These are phyloP conservation scores for Penicillium verhagenii DNA, from an alignment of 495 filamentous ascomycete genomes.

Conservation along the genomic window DNA sequence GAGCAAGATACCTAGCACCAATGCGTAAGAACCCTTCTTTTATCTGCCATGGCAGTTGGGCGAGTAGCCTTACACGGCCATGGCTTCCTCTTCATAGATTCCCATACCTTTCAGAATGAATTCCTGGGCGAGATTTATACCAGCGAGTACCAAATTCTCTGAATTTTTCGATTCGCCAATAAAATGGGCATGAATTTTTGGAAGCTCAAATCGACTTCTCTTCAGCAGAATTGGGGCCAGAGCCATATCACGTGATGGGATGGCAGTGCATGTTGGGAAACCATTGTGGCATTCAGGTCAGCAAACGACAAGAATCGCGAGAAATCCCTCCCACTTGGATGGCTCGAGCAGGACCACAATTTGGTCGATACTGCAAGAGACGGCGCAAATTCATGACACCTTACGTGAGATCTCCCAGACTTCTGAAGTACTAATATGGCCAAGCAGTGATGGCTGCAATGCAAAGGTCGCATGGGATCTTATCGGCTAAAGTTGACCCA, in stretches of 20 bases:
- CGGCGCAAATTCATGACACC: background rate
- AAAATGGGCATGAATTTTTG: background rate
- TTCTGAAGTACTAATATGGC: background rate
- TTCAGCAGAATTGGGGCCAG: background rate
- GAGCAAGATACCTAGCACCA: background rate
- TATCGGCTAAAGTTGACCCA: background rate
- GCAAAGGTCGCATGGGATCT: background rate
- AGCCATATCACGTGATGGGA: background rate
- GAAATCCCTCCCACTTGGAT: background rate
- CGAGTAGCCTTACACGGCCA: background rate
- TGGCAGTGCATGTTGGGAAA: background rate
- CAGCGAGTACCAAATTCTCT: background rate
- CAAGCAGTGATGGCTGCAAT: background rate
- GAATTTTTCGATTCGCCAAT: background rate
- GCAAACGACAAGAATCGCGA: background rate
- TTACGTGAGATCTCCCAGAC: background rate
- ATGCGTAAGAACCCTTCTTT: background rate
- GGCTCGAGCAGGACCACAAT: background rate
- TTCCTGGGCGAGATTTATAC: background rate
- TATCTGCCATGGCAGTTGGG: background rate
- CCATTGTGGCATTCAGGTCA: background rate
- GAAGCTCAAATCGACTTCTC: constrained; percentile 4
- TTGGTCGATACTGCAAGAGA: background rate
- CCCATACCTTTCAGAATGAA: background rate
- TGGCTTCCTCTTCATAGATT: background rate